Evolutionary conservation across 208 protist species (phyloP).

Genomic region (Trichomonas tenax): DNA sequence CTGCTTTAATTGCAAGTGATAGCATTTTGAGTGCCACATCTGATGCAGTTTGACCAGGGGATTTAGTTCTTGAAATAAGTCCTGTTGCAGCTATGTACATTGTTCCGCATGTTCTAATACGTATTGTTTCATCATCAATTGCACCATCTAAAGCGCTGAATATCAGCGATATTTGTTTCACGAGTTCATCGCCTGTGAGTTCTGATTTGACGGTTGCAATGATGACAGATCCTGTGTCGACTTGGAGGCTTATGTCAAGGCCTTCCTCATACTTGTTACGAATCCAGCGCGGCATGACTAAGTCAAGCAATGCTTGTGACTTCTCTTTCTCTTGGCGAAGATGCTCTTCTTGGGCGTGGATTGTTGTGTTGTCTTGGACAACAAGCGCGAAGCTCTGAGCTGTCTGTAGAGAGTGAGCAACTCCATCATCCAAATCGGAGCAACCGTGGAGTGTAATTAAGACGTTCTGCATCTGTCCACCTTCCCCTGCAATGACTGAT

Average conservation of each 20-base stretch:
- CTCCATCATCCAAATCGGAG: background rate
- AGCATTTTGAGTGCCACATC: background rate
- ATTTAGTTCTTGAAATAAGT: background rate
- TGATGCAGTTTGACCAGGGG: background rate
- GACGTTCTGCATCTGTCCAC: background rate
- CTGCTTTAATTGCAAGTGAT: background rate
- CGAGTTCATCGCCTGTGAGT: background rate
- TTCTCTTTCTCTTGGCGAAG: background rate
- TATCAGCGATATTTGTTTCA: background rate
- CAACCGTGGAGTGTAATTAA: background rate
- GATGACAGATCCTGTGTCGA: background rate
- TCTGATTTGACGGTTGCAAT: background rate
- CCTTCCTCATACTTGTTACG: background rate
- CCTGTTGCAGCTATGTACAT: background rate
- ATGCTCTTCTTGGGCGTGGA: background rate
- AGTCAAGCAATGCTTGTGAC: background rate
- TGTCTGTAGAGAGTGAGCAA: background rate
- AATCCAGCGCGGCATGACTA: background rate
- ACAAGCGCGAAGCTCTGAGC: background rate
- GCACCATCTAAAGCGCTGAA: background rate
- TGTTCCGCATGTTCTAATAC: background rate
- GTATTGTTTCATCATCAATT: background rate
- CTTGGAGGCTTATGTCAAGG: background rate
- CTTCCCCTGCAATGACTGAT: background rate
- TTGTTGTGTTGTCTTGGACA: background rate